Conservation (phyloP, 139 green algal species). For the Tetraselmis striata region DNA sequence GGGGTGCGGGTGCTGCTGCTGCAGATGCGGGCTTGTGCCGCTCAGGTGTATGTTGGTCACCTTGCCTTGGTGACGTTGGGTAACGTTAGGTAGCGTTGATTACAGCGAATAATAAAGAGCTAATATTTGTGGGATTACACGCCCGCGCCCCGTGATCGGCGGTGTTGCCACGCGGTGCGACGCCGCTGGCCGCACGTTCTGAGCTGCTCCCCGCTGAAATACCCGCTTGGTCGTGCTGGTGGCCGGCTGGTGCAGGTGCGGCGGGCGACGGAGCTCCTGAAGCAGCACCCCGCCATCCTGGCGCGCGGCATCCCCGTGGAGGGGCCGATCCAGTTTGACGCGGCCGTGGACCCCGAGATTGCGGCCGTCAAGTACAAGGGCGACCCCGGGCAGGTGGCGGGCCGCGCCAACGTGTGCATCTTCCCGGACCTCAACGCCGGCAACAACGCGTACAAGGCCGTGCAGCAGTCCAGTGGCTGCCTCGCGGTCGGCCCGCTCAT, state of each 20-base stretch:
- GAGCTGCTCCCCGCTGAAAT: no score
- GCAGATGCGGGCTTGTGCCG: no score
- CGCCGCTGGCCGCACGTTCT: neutral
- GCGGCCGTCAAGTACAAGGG: conserved; percentile 70
- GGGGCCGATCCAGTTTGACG: conserved; percentile 77
- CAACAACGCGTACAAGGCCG: conserved; percentile 85
- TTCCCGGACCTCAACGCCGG: conserved; percentile 91
- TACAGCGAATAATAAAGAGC: neutral
- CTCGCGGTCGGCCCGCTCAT: conserved; percentile 85
- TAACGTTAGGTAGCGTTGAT: neutral
- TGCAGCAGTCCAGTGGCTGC: conserved; percentile 61
- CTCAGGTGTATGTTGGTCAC: no score
- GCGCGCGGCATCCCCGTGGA: neutral
- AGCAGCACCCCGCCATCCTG: neutral
- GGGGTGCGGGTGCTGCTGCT: no score
- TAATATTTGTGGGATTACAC: neutral
- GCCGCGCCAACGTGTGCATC: conserved; percentile 72
- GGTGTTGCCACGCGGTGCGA: neutral
- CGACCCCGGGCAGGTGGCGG: conserved; percentile 58
- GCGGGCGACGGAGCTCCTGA: neutral
- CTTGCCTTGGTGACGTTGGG: neutral
- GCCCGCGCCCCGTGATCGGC: no score
- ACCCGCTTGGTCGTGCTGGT: neutral
- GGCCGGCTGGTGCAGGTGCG: neutral
- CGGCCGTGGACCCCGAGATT: conserved; percentile 68